Base-by-base conservation (phyloP, 2,329 filamentous ascomycete genomes). In the Sporothrix pallida region DNA sequence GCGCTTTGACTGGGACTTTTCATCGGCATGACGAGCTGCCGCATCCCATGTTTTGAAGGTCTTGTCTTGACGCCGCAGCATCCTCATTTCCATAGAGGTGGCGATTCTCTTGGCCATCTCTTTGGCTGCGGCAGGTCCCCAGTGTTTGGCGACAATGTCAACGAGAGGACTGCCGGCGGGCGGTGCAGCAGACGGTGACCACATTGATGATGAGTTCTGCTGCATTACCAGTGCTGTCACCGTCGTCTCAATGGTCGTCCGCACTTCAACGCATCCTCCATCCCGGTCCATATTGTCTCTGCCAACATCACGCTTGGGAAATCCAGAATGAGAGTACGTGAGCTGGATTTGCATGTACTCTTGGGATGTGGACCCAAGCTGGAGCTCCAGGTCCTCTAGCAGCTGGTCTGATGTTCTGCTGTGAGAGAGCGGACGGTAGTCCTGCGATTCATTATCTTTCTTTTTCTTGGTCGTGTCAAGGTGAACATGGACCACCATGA, bases 351-450 rank as follows among this genome's bases (percentile, higher is more conserved):
- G 83, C 69, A 90, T 80, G 75, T 88, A 90, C 48, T 85, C 83
- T 17, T 83, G 83, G 23, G 79, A 79, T 3, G 82, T 81, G 71
- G 83, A 82, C 44, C 88, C 87, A 2, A 91, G 84, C 72, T 89
- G 85, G 44, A 82, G 81, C 77, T 91, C 87, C 12, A 91, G 82
- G 73, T 90, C 87, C 31, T 87, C 84, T 17, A 91, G 88, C 46
- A 91, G 81, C 56, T 87, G 83, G 13, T 90, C 87, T 0, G 88
- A 86, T 54, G 81, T 84, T 65, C 84, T 82, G 46, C 81, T 73
- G 10, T 72, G 72, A 0, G 67, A 69, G 9, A 69, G 68, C 2
- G 73, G 50, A 26, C 44, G 68, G 23, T 65, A 73, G 15, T 60
- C 77, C 46, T 71, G 83, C 80, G 9, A 74, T 72, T 15, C 50